Percentiles rank a stretch among this genome's conserved stretches.
Evolutionary conservation across 768 basidiomycete species (phyloP).

Genomic region (Boletus bicolor): DNA sequence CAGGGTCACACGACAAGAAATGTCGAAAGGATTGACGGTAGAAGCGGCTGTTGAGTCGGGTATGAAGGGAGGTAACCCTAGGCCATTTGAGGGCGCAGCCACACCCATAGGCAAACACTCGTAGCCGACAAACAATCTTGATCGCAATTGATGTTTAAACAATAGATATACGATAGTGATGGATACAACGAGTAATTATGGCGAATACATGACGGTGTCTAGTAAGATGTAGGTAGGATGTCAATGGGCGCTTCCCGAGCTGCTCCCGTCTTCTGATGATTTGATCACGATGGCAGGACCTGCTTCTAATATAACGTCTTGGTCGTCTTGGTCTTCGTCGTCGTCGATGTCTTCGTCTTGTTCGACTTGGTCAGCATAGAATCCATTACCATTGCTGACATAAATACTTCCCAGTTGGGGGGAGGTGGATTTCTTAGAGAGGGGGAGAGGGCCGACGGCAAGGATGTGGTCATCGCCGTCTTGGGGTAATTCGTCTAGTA

Average conservation of each 20-base stretch:
- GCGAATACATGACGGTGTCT: constrained; percentile 17
- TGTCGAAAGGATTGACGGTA: constrained; percentile 2
- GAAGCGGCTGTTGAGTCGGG: neutral
- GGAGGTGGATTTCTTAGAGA: constrained; percentile 40
- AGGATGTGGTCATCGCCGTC: constrained; percentile 49
- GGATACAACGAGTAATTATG: constrained; percentile 9
- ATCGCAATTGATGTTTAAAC: neutral
- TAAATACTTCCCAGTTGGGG: constrained; percentile 30
- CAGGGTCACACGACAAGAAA: neutral
- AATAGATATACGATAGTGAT: constrained; percentile 1
- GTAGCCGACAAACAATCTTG: neutral
- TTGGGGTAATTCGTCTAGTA: constrained; percentile 33
- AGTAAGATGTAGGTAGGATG: constrained; percentile 10
- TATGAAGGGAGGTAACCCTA: neutral
- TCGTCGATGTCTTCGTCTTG: constrained; percentile 64
- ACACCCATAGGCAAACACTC: neutral
- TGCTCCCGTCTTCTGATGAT: constrained; percentile 20
- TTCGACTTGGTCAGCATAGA: constrained; percentile 41
- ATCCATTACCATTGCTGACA: constrained; percentile 37
- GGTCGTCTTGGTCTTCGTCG: constrained; percentile 61
- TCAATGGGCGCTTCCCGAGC: constrained; percentile 26
- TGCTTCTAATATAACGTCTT: constrained; percentile 71
- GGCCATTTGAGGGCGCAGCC: constrained; percentile 3
- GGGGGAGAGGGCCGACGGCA: constrained; percentile 52
- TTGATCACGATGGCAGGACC: constrained; percentile 61